Conservation (phyloP, 257 asterid genomes). For the Voacanga thouarsii region DNA sequence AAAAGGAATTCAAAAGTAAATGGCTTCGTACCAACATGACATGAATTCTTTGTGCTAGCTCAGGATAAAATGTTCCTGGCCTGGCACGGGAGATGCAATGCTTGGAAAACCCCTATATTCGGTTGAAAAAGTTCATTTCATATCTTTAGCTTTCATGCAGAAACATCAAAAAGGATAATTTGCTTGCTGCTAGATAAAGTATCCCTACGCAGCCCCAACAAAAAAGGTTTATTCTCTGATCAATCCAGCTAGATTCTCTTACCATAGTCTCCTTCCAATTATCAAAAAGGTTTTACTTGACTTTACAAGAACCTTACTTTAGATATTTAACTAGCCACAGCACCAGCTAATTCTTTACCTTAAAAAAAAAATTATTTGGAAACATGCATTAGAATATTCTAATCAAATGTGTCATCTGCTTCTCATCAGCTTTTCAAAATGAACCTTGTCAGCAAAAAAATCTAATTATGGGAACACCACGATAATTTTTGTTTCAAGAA, state of each 20-base stretch:
- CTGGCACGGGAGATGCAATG: constrained; percentile 10
- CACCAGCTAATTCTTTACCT: background rate
- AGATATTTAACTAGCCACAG: background rate
- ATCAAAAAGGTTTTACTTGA: background rate
- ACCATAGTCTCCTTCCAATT: background rate
- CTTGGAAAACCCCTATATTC: background rate
- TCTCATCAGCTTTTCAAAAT: background rate
- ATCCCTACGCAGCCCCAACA: background rate
- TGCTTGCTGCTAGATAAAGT: background rate
- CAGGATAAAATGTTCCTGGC: background rate
- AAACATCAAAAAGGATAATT: background rate
- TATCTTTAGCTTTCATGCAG: background rate
- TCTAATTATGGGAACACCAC: background rate
- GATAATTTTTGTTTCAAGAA: background rate
- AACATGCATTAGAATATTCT: background rate
- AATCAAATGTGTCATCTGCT: background rate
- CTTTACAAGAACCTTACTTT: background rate
- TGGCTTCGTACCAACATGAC: background rate
- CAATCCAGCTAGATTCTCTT: background rate
- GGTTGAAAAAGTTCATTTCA: background rate
- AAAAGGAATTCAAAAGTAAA: background rate
- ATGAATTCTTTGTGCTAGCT: background rate
- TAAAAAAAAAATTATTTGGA: background rate
- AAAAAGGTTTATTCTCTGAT: background rate
- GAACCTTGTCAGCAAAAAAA: background rate